Evolutionary conservation across 2,329 filamentous ascomycete genomes (phyloP).

Genomic region (Scopulariopsis brevicaulis): DNA sequence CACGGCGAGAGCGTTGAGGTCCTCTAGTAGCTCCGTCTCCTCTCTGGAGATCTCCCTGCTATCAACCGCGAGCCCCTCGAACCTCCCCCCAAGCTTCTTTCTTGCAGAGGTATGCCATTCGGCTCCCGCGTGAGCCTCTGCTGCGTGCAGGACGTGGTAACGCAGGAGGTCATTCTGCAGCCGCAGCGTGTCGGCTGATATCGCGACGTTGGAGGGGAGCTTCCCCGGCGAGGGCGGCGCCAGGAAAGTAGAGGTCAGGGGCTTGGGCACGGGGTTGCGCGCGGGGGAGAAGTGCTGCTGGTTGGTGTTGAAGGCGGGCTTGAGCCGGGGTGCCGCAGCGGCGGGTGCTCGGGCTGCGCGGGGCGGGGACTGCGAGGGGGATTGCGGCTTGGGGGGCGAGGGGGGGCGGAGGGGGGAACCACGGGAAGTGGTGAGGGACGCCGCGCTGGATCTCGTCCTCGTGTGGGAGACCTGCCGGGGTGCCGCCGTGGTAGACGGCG

Average conservation of each 20-base stretch:
- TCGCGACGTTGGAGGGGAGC: slow-evolving; percentile 46
- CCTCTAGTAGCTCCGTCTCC: slow-evolving; percentile 33
- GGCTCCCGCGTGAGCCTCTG: slow-evolving; percentile 27
- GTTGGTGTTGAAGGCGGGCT: slow-evolving; percentile 48
- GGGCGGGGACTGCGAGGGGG: neutral
- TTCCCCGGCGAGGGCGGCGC: slow-evolving; percentile 51
- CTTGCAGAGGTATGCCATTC: slow-evolving; percentile 48
- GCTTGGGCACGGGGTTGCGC: slow-evolving; percentile 49
- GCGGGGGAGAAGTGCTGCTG: slow-evolving; percentile 59
- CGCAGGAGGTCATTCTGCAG: slow-evolving; percentile 56
- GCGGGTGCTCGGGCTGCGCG: slow-evolving; percentile 6
- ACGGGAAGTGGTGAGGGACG: slow-evolving; percentile 10
- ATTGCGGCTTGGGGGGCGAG: neutral
- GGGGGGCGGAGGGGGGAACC: slow-evolving; percentile 7
- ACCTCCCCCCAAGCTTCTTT: slow-evolving; percentile 31
- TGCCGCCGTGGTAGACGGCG: neutral
- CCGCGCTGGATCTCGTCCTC: slow-evolving; percentile 7
- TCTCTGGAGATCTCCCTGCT: slow-evolving; percentile 19
- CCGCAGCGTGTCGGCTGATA: slow-evolving; percentile 43
- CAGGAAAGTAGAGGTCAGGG: slow-evolving; percentile 44
- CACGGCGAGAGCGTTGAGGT: slow-evolving; percentile 39
- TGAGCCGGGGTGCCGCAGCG: slow-evolving; percentile 22
- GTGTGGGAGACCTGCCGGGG: neutral
- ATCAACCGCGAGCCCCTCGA: slow-evolving; percentile 24
- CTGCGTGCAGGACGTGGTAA: slow-evolving; percentile 51